These are phyloP conservation scores for Epicoccum sorghinum DNA, from an alignment of 2,329 filamentous ascomycete genomes.

Conservation along the genomic window DNA sequence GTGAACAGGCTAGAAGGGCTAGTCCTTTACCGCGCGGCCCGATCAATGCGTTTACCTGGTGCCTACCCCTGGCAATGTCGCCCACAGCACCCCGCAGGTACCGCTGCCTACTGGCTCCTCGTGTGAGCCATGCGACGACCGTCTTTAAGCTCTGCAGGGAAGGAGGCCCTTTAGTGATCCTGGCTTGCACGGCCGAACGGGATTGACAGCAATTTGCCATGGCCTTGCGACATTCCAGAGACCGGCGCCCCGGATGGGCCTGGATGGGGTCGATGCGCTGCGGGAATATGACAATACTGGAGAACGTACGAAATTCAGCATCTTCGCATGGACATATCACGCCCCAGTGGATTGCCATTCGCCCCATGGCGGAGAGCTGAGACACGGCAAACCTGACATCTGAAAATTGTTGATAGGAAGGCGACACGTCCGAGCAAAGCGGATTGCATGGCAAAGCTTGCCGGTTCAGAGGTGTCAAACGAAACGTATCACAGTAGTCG, in stretches of 20 bases:
- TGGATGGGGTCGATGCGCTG: slow-evolving; percentile 10
- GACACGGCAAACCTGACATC: slow-evolving; percentile 5
- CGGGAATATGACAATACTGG: not conserved
- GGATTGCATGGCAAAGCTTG: not conserved
- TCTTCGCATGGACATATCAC: not conserved
- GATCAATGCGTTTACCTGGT: not conserved
- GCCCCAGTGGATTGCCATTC: not conserved
- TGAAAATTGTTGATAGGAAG: not conserved
- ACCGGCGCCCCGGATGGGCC: not conserved
- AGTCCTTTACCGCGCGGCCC: not conserved
- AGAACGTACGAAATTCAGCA: not conserved
- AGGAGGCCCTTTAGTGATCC: not conserved
- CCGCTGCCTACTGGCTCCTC: not conserved
- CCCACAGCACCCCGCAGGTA: not conserved
- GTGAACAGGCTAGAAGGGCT: not conserved
- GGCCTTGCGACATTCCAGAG: slow-evolving; percentile 2
- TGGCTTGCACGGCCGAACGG: slow-evolving; percentile 9
- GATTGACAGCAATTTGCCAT: slow-evolving; percentile 2
- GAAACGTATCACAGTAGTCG: not conserved
- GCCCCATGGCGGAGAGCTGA: slow-evolving; percentile 1
- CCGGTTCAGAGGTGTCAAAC: not conserved
- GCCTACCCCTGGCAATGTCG: not conserved
- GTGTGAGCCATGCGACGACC: not conserved
- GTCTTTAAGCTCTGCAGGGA: not conserved
- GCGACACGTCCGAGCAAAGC: not conserved